Evolutionary conservation across 495 filamentous ascomycete species (phyloP).

Genomic region (Chaetomium cochliodes): DNA sequence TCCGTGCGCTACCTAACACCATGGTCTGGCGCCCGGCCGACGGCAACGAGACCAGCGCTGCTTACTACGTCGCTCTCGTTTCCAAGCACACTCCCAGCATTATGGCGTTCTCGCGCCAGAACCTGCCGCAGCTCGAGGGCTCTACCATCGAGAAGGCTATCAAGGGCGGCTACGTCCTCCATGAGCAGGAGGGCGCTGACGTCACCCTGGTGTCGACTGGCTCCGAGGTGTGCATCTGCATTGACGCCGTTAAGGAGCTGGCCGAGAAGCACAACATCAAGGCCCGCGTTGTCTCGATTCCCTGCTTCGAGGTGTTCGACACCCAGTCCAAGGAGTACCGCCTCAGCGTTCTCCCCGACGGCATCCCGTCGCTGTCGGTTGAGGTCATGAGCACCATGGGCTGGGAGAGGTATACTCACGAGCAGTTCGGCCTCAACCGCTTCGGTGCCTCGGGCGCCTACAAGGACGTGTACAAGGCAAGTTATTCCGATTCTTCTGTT

Average conservation of each 20-base stretch:
- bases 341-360: constrained; percentile 86
- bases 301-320: constrained; percentile 98
- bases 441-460: constrained; percentile 97
- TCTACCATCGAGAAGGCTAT: constrained; percentile 80
- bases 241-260: constrained; percentile 88
- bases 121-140: constrained; percentile 95
- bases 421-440: constrained; percentile 98
- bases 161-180: constrained; percentile 91
- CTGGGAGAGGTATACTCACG: constrained; percentile 97
- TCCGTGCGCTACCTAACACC: constrained; percentile 98
- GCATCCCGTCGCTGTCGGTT: constrained; percentile 88
- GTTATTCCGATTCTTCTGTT: constrained; percentile 31
- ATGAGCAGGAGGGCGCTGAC: constrained; percentile 79
- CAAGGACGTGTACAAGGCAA: constrained; percentile 94
- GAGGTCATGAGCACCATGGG: constrained; percentile 91
- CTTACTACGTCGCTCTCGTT: constrained; percentile 93
- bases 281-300: constrained; percentile 92
- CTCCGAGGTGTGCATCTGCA: constrained; percentile 90
- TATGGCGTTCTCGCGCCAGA: constrained; percentile 93
- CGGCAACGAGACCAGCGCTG: constrained; percentile 96
- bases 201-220: constrained; percentile 93
- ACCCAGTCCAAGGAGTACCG: constrained; percentile 90
- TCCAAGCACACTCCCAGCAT: constrained; percentile 89
- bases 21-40: constrained; percentile 99
- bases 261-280: constrained; percentile 83